Evolutionary conservation across 306 rosid genomes (phyloP).

Genomic region (Cicer arietinum): DNA sequence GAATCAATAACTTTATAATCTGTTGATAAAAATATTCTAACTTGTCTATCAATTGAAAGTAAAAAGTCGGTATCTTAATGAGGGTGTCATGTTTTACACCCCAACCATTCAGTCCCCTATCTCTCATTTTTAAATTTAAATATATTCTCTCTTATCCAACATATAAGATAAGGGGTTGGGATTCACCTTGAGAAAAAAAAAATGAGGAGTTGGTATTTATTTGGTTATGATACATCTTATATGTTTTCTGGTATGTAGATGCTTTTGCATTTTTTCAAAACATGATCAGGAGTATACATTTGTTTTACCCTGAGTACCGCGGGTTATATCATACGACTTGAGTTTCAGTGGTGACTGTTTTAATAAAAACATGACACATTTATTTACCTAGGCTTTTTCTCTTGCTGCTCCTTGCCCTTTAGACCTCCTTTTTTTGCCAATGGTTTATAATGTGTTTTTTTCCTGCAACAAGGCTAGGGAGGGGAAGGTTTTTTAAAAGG

Average conservation of each 20-base stretch:
- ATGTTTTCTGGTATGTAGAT: slow-evolving; percentile 3
- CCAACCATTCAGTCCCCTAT: neutral
- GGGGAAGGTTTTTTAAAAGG: neutral
- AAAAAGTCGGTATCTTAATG: neutral
- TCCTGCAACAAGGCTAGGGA: neutral
- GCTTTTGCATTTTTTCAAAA: slow-evolving; percentile 8
- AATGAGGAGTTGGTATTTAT: neutral
- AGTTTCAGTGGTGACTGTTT: slow-evolving; percentile 13
- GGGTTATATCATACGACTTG: neutral
- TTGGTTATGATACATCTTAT: slow-evolving; percentile 1
- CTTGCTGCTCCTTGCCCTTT: slow-evolving; percentile 16
- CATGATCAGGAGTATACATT: slow-evolving; percentile 31
- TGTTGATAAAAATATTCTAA: slow-evolving; percentile 17
- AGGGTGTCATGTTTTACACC: neutral
- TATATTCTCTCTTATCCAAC: neutral
- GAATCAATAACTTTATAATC: neutral
- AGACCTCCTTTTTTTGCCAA: slow-evolving; percentile 22
- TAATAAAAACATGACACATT: neutral
- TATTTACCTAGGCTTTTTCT: neutral
- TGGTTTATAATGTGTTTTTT: neutral
- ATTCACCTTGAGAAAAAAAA: neutral
- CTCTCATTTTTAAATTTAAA: neutral
- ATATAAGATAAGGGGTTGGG: neutral
- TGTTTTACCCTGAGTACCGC: slow-evolving; percentile 11
- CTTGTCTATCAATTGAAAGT: neutral